Evolutionary conservation across 345 rosid genomes (phyloP), one percentile per base, ranked within the genome.

Genomic region (Euphorbia tirucalli): DNA sequence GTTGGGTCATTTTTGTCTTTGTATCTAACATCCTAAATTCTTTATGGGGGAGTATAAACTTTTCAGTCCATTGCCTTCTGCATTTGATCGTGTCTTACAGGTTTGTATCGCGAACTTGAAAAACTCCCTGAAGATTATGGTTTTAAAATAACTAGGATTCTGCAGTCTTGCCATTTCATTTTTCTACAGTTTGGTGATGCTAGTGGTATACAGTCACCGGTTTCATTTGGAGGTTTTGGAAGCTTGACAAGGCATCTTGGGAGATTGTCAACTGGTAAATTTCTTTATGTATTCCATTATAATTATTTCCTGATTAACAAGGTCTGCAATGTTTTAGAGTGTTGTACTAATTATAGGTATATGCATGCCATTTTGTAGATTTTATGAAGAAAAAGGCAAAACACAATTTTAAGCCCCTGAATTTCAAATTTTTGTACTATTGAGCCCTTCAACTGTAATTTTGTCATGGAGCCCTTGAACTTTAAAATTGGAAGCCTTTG

Each of bases 161-260:
- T 62, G 64, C 63, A 65, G 24, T 35, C 13, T 69, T 62, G 70
- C 41, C 25, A 28, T 56, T 72, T 65, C 68, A 66, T 75, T 66
- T n/a, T 66, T 77, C n/a, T 81, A 82, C 87, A 94, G 98, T 92
- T 90, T 71, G 98, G 98, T 79, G 98, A 94, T 83, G 98, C 98
- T 67, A 94, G 98, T 32, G 98, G 98, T 66, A 90, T 94, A 74
- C 98, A 94, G 37, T 94, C 98, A 49, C 98, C 98, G 68, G 98
- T 94, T 75, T 94, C 97, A 44, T 94, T 94, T 71, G 98, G 98
- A 15, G 98, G 98, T 77, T 94, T 94, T 70, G 98, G 96, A 79
- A 94, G 98, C 88, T 85, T 94, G 82, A 90, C 98, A 8, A 87
- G 98, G 83, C 97, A 94, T 73, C 88, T 92, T 27, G 87, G 84